Percentiles rank a stretch among this genome's conserved stretches.
phyloP scores from a whole-genome alignment of 176 grass and related monocot species.

The Bothriochloa decipiens region DNA sequence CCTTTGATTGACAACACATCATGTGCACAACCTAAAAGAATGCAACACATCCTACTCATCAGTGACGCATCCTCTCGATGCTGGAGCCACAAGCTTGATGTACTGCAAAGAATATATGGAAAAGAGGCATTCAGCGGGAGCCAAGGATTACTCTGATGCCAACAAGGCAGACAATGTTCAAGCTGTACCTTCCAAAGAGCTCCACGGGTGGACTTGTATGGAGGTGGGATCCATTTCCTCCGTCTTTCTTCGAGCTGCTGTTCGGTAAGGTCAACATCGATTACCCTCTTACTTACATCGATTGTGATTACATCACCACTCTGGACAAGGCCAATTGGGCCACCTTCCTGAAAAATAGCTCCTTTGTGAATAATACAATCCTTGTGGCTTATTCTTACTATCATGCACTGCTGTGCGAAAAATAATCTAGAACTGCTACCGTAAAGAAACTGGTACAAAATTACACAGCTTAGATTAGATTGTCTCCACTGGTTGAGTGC shows the following conservation, averaged over 20 bases:
- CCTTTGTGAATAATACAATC: constrained; percentile 34
- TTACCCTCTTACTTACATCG: constrained; percentile 72
- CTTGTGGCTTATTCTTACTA: constrained; percentile 6
- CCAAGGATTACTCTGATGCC: neutral
- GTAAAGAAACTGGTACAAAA: constrained; percentile 30
- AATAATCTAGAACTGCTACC: constrained; percentile 15
- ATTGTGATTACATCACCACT: constrained; percentile 87
- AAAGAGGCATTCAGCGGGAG: neutral
- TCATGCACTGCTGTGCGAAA: neutral
- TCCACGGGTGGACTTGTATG: constrained; percentile 62
- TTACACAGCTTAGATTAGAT: neutral
- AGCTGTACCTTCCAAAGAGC: constrained; percentile 82
- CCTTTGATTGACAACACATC: neutral
- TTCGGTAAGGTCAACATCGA: constrained; percentile 72
- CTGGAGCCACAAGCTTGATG: constrained; percentile 86
- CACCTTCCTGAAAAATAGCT: constrained; percentile 77
- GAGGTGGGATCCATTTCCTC: constrained; percentile 64
- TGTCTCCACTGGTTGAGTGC: constrained; percentile 9
- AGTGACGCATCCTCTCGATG: constrained; percentile 82
- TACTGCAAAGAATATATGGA: constrained; percentile 54
- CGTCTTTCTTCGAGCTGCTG: constrained; percentile 67
- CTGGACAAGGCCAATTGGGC: constrained; percentile 86
- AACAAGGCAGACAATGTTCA: neutral
- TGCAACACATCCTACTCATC: constrained; percentile 59
- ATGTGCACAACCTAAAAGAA: constrained; percentile 1